phyloP scores from a whole-genome alignment of 1,139 yeast genomes.

The Hansenula anomala region DNA sequence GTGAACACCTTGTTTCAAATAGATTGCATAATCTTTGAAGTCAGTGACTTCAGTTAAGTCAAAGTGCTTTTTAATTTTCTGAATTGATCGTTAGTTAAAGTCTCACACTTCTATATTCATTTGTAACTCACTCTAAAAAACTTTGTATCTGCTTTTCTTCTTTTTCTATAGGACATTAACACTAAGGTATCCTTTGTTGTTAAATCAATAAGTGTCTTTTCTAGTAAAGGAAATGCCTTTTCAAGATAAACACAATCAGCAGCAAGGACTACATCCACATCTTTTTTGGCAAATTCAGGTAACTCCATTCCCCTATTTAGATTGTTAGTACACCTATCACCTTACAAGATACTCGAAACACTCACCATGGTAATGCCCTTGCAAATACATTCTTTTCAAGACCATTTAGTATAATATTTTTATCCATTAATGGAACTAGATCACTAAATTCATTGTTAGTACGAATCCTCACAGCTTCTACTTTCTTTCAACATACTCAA shows the following conservation, averaged over 20 bases:
- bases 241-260: constrained; percentile 57
- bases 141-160: constrained; percentile 48
- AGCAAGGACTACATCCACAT: constrained; percentile 43
- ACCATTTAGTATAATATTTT: constrained; percentile 36
- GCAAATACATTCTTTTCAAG: constrained; percentile 34
- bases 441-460: constrained; percentile 23
- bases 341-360: background rate
- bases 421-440: constrained; percentile 40
- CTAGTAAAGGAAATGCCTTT: constrained; percentile 45
- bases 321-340: background rate
- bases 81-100: no score
- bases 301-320: constrained; percentile 36
- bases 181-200: constrained; percentile 36
- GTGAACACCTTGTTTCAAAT: constrained; percentile 33
- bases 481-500: constrained; percentile 13
- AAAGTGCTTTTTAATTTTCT: constrained; percentile 31
- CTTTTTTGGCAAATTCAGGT: constrained; percentile 28
- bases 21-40: constrained; percentile 18
- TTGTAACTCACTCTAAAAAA: constrained; percentile 31
- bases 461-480: no score
- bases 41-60: constrained; percentile 28
- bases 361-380: constrained; percentile 38
- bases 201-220: constrained; percentile 41
- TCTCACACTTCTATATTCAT: no score
- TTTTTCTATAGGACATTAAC: constrained; percentile 44